These are phyloP conservation scores for Fusarium sp. DNA, from an alignment of 2,329 filamentous ascomycete species.

Conservation along the genomic window DNA sequence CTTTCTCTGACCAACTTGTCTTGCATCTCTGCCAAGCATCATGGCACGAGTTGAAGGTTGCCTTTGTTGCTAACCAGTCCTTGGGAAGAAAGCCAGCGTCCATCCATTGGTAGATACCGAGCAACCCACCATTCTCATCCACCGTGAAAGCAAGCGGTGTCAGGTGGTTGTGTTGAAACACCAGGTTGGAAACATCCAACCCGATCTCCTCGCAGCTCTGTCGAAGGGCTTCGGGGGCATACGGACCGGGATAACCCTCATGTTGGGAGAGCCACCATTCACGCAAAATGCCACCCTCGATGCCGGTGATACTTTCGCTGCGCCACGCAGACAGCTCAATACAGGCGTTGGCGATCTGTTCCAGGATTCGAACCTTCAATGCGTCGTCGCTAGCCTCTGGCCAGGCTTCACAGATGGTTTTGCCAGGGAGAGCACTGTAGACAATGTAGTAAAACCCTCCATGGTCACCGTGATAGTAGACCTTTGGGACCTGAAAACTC, in stretches of 20 bases:
- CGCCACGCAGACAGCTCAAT: neutral
- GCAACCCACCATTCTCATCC: neutral
- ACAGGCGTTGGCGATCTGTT: neutral
- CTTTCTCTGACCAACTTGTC: too few relatives aligned
- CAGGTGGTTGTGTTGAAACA: neutral
- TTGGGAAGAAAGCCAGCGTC: neutral
- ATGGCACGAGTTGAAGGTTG: neutral
- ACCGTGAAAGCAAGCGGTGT: neutral
- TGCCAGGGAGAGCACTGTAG: neutral
- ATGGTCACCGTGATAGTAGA: neutral
- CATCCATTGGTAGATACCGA: neutral
- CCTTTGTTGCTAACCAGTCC: neutral
- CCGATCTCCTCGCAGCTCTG: neutral
- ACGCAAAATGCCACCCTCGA: neutral
- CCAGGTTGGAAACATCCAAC: neutral
- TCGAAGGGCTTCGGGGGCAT: neutral
- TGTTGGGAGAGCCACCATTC: neutral
- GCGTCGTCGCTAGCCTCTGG: neutral
- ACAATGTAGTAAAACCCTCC: neutral
- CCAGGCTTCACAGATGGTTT: neutral
- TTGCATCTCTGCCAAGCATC: too few relatives aligned
- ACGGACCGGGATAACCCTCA: too few relatives aligned
- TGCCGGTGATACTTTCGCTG: neutral
- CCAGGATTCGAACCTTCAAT: accelerated
- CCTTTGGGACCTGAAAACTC: neutral